Base-by-base conservation (phyloP, 208 protist species). In the Polymyxa betae region DNA sequence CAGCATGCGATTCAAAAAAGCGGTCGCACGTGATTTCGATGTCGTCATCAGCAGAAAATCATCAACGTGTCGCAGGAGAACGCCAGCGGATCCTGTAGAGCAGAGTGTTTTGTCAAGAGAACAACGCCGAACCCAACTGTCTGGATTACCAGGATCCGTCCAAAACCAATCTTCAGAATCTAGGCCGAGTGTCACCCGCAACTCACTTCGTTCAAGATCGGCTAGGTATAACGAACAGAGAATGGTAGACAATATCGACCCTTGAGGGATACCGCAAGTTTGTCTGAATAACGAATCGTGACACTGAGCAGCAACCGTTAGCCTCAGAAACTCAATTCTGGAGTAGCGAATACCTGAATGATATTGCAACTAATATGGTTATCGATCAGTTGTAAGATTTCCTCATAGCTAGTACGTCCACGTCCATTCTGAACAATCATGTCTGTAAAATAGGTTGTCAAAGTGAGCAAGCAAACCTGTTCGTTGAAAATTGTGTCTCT, bases 41-140 rank as follows among this genome's bases (percentile, higher is more conserved):
- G 72, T 82, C 5, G 72, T 82, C n/a, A 82, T 5, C n/a, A 82
- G n/a, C n/a, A 82, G n/a, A 43, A 82, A 82, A 35, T 82, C 72
- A n/a, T 82, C 72, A 43, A 82, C 72, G 12, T 82, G 72, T n/a
- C 72, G 72, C 16, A 82, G n/a, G 10, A 82, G 12, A 35, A 82
- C n/a, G 5, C 72, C 40, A n/a, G 10, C n/a, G 72, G 72, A 82
- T 45, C 5, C 72, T 82, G 72, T 38, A 20, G n/a, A 82, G 35
- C 12, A 5, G n/a, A 82, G 5, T n/a, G 35, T 5, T 35, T 5
- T 38, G 5, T 43, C 72, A 5, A 20, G 72, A 29, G 29, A 66
- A 32, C 54, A 66, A 35, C 40, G 5, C 16, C n/a, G 72, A 45
- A 82, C n/a, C 5, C 35, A 43, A 5, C 16, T 20, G 12, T 82